phyloP scores from a whole-genome alignment of 2,329 filamentous ascomycete species.

The Verticillium nonalfalfae region DNA sequence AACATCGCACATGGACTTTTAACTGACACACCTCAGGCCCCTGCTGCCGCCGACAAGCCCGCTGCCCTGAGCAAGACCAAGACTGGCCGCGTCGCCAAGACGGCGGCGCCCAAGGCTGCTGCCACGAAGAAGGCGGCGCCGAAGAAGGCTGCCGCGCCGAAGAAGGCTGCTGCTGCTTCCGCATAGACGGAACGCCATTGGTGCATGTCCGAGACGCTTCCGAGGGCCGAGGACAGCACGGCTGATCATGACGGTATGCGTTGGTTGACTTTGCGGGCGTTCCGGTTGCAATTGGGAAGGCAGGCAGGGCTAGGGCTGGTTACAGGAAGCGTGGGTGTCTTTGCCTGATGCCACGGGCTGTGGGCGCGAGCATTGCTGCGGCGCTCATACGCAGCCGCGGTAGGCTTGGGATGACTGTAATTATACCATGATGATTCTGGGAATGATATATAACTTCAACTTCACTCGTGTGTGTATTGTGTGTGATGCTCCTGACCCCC shows the following conservation, averaged over 20 bases:
- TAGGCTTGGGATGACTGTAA: constrained; percentile 4
- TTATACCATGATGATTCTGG: constrained; percentile 5
- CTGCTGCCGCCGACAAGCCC: constrained; percentile 62
- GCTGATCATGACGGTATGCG: neutral
- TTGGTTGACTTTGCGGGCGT: neutral
- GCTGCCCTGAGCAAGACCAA: constrained; percentile 75
- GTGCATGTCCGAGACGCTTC: neutral
- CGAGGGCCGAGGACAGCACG: neutral
- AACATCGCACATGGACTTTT: neutral
- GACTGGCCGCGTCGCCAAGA: constrained; percentile 78
- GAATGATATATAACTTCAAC: neutral
- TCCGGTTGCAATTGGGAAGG: neutral
- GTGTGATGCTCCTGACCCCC: neutral
- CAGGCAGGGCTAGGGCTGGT: neutral
- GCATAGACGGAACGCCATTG: constrained; percentile 3
- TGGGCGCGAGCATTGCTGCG: neutral
- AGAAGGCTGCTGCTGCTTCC: constrained; percentile 16
- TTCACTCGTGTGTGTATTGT: neutral
- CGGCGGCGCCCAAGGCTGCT: constrained; percentile 41
- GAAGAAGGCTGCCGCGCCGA: constrained; percentile 30
- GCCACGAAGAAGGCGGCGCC: constrained; percentile 36
- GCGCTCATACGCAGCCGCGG: neutral
- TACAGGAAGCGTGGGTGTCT: neutral
- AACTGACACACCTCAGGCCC: constrained; percentile 27
- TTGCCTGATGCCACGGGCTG: neutral